A percentile compares a stretch with the other conserved stretches of the same genome.
Evolutionary conservation across 768 basidiomycete species (phyloP).

Genomic region (Boletus subcaerulescens): DNA sequence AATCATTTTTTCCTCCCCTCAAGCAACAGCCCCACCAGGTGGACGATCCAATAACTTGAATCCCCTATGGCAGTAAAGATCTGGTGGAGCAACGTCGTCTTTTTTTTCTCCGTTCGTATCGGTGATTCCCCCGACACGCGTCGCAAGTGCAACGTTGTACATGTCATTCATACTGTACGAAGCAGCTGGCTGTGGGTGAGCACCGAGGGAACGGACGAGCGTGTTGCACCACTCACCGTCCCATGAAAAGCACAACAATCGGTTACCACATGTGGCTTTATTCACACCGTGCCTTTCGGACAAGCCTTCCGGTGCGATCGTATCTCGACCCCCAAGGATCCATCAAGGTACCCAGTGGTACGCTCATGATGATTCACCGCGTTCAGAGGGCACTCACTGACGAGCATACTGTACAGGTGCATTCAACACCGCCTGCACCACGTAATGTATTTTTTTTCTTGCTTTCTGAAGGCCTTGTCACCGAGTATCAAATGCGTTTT

Average conservation of each 20-base stretch:
- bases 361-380: not conserved
- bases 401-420: slow-evolving; percentile 3
- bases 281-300: slow-evolving; percentile 5
- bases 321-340: slow-evolving; percentile 7
- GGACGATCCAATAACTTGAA: not conserved
- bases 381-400: not conserved
- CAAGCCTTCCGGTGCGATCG: slow-evolving; percentile 1
- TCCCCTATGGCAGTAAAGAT: not conserved
- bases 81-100: slow-evolving; percentile 1
- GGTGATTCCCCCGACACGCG: not conserved
- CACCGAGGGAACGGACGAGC: not conserved
- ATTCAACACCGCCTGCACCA: slow-evolving; percentile 11
- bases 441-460: not conserved
- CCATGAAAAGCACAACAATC: slow-evolving; percentile 6
- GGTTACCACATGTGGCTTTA: slow-evolving; percentile 10
- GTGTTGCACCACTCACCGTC: not conserved
- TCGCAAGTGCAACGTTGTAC: slow-evolving; percentile 1
- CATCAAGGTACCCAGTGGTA: slow-evolving; percentile 10
- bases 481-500: not conserved
- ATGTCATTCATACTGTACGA: slow-evolving; percentile 9
- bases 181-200: slow-evolving; percentile 9
- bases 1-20: not conserved
- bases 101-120: slow-evolving; percentile 1
- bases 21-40: not conserved
- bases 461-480: not conserved